phyloP scores from a whole-genome alignment of 805 yeast genomes.

The Ascoidea asiatica region DNA sequence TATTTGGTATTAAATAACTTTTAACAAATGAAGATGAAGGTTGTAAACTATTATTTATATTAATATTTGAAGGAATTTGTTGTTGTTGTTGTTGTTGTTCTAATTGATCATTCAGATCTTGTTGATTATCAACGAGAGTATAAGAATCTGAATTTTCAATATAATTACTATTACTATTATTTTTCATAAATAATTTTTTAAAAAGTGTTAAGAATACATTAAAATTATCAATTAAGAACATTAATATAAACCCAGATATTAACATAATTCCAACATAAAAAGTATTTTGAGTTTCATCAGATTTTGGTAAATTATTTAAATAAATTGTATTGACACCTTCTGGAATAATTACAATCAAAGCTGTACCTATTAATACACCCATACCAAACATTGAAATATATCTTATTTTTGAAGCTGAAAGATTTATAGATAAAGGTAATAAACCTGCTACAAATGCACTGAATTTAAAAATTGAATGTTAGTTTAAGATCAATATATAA shows the following conservation, averaged over 20 bases:
- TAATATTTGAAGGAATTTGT: constrained; percentile 6
- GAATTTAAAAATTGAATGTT: neutral
- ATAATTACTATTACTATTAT: neutral
- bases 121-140: too few species aligned
- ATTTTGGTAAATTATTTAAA: constrained; percentile 11
- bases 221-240: constrained; percentile 36
- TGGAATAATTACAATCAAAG: constrained; percentile 46
- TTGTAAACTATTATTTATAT: constrained; percentile 12
- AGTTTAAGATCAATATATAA: neutral
- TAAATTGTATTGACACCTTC: constrained; percentile 43
- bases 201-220: too few species aligned
- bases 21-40: constrained; percentile 1
- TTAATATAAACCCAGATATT: constrained; percentile 37
- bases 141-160: neutral
- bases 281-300: constrained; percentile 4
- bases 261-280: constrained; percentile 32
- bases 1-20: neutral
- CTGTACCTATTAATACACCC: constrained; percentile 49
- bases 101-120: neutral
- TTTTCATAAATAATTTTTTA: constrained; percentile 12
- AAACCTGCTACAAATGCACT: constrained; percentile 18
- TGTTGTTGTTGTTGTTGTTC: neutral
- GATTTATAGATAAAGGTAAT: constrained; percentile 17
- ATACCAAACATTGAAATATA: constrained; percentile 36
- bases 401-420: constrained; percentile 19